Base-by-base conservation (phyloP, 306 rosid genomes). In the Vigna nakashimae region DNA sequence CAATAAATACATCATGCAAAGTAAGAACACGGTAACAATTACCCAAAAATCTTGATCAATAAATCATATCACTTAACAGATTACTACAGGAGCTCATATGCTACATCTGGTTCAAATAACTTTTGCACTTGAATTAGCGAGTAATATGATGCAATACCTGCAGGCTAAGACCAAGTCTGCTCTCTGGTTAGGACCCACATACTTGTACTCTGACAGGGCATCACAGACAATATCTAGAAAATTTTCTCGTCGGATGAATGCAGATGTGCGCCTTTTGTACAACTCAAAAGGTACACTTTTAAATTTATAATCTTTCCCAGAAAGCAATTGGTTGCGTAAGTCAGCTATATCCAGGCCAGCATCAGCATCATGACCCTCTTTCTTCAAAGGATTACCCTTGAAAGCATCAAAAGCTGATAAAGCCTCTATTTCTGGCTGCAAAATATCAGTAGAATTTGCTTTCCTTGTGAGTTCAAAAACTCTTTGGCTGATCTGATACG, bases 181-280 rank as follows among this genome's bases (percentile, higher is more conserved):
- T 83, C 98, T 91, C 83, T 95, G 97, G 82, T 91, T 92, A 75
- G 97, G 97, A 79, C 98, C 93, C 59, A 95, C 87, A 74, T 92
- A 95, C 84, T 95, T 95, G 69, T 95, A 95, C 83, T 91, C 91
- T 42, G 98, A 87, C 84, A 92, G 60, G 77, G 93, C 89, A 58
- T 86, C 91, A 83, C 98, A 95, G 48, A 88, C 94, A 82, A 92
- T 83, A 62, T 91, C 88, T 65, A 95, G 75, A 81, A 92, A 95
- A 46, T 69, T 77, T 78, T 87, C 89, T 85, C 97, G 87, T 18
- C 78, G 70, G 32, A 95, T 85, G 53, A 92, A 83, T 56, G 85
- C 89, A 69, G 98, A 88, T 26, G 92, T 91, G 51, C 93, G 92
- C 59, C 83, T 87, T 85, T 95, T 91, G 87, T 95, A 95, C 79